Evolutionary conservation across 805 yeast species (phyloP).

Genomic region (Phaffomyces antillensis): DNA sequence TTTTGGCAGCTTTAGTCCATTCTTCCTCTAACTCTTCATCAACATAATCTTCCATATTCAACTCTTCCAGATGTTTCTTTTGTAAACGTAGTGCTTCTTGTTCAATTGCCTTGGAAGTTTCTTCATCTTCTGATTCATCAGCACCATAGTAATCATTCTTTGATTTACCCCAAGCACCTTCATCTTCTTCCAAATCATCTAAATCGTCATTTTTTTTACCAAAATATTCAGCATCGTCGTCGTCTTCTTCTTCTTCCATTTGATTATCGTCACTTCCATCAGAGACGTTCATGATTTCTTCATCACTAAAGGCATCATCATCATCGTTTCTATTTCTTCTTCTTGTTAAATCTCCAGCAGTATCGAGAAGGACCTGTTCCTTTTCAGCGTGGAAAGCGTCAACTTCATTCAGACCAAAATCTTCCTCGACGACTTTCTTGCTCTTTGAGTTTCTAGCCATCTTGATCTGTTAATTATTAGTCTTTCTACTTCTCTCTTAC

Average conservation of each 20-base stretch:
- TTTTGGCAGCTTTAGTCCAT: constrained; percentile 59
- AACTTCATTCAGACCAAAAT: constrained; percentile 54
- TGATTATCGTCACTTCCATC: constrained; percentile 40
- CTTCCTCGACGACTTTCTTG: constrained; percentile 18
- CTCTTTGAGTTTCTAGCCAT: constrained; percentile 12
- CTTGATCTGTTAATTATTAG: not conserved
- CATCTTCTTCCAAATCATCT: constrained; percentile 29
- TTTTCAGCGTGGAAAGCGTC: constrained; percentile 58
- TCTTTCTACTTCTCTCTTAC: not conserved
- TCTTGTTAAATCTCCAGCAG: constrained; percentile 35
- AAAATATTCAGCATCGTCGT: constrained; percentile 24
- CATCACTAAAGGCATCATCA: constrained; percentile 44
- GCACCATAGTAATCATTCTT: constrained; percentile 46
- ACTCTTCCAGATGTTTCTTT: constrained; percentile 67
- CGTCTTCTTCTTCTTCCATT: constrained; percentile 27
- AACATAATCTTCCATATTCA: constrained; percentile 66
- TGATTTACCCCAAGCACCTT: constrained; percentile 41
- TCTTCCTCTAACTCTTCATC: constrained; percentile 77
- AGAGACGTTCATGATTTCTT: constrained; percentile 34
- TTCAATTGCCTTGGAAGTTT: constrained; percentile 69
- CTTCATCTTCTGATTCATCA: constrained; percentile 52
- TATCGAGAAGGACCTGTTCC: constrained; percentile 46
- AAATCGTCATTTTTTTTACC: constrained; percentile 27
- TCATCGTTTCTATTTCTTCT: constrained; percentile 24
- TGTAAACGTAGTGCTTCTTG: constrained; percentile 85